Evolutionary conservation across 331 rosid species (phyloP), one percentile per base, ranked within the genome.

Genomic region (Malus hybrid): DNA sequence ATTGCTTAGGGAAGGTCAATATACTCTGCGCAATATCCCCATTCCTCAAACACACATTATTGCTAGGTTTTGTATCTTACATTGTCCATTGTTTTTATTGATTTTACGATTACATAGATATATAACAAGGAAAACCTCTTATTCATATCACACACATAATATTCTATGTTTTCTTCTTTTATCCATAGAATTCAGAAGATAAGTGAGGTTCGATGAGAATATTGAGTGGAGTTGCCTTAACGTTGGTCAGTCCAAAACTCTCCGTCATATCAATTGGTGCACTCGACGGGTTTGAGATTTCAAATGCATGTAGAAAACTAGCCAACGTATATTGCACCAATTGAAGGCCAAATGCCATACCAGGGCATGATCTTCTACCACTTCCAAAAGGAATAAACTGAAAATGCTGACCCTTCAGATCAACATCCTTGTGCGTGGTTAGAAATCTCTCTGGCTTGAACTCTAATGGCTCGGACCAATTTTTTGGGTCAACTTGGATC

Each of bases 361-460:
- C 79, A 10, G 83, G 80, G 20, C 83, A 79, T 5, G 70, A 65
- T 62, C 83, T 67, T 64, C 83, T 36, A 1, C 83, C 83, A 36
- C 83, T 68, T 1, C 75, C 75, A 44, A 79, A 79, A 2, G 83
- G 83, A 5, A 74, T 67, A 3, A 67, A 32, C 67, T 80, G 73
- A 39, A 74, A 80, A 42, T 80, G 76, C 12, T 20, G 63, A 20
- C 76, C 83, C 24, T 46, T 69, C 19, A 80, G 14, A 24, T 80
- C 79, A 4, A 74, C 72, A 20, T 60, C 76, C 59, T 14, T 80
- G 48, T 80, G 63, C 0, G 76, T 73, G 69, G 66, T 73, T 1
- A 82, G 42, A 46, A 87, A 87, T 54, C 90, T 79, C 70, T 87
- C 88, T 0, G 88, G 92, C 2, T 16, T 67, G 29, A 90, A 90